Base-by-base conservation (phyloP, 116 monocot species). In the Cymodocea nodosa region DNA sequence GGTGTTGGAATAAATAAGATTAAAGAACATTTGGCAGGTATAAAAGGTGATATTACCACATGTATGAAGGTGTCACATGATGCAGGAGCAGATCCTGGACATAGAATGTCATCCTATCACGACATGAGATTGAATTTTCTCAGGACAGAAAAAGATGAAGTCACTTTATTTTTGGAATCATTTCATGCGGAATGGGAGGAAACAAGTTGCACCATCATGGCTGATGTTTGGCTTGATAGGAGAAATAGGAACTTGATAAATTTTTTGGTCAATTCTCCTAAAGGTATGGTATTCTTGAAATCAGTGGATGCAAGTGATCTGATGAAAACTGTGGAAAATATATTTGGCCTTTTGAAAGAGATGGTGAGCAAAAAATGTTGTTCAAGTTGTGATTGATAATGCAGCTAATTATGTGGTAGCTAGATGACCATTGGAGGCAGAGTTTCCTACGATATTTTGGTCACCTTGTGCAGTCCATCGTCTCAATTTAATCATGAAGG, bases 211-310 rank as follows among this genome's bases (percentile, higher is more conserved):
- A 59, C 7, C 6, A 4, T 59, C 10, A 59, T 59, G 59, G 59
- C 59, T 59, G 59, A 59, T 59, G 59, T 23, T 59, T 59, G 59
- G 25, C 59, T 23, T 15, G 59, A 59, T 30, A 59, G 24, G 20
- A 59, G 59, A 14, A 22, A 59, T 30, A 8, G 5, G 24, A 59
- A 14, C 10, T 9, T 59, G 6, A 59, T 9, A 23, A 59, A 15
- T 13, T 59, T 59, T 30, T 12, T 44, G 13, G 15, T 59, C 13
- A 4, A 8, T 54, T 54, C 15, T 54, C 54, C 17, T 7, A 19
- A 54, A 7, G 6, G 54, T 17, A 54, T 16, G 5, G 54, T 54
- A 17, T 54, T 54, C 15, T 2, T 39, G 3, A 15, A 53, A 53
- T 53, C 53, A 4, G 15, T 53, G 0, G 53, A 53, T 54, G 20